These are phyloP conservation scores for Lentinula edodes DNA, from an alignment of 768 basidiomycete genomes.

Conservation along the genomic window DNA sequence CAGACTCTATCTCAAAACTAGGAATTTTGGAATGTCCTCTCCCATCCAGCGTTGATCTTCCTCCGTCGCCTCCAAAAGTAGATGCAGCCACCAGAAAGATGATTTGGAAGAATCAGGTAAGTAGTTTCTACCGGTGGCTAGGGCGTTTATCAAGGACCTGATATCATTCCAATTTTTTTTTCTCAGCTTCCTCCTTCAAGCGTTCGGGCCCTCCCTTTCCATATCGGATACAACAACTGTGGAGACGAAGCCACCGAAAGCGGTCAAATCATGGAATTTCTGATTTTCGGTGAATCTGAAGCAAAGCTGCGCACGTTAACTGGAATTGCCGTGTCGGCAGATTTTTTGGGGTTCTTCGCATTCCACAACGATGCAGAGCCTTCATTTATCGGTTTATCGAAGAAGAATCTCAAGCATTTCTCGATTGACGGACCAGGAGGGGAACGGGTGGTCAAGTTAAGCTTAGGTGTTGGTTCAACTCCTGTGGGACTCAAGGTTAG, in stretches of 20 bases:
- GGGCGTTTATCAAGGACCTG: not conserved
- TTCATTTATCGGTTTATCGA: not conserved
- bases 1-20: not conserved
- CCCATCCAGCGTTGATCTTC: not conserved
- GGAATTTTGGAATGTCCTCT: not conserved
- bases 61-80: not conserved
- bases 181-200: not conserved
- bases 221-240: not conserved
- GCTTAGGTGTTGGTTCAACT: not conserved
- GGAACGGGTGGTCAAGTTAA: not conserved
- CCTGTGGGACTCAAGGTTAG: not conserved
- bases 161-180: not conserved
- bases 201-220: not conserved
- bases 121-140: not conserved
- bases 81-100: not conserved
- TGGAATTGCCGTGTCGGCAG: not conserved
- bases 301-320: not conserved
- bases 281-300: not conserved
- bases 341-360: not conserved
- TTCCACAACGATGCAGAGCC: not conserved
- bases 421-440: not conserved
- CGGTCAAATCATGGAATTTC: not conserved
- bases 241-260: not conserved
- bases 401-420: not conserved
- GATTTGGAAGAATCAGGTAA: not conserved